Conservation (phyloP, 2,329 filamentous ascomycete genomes). For the Talaromyces sp. region DNA sequence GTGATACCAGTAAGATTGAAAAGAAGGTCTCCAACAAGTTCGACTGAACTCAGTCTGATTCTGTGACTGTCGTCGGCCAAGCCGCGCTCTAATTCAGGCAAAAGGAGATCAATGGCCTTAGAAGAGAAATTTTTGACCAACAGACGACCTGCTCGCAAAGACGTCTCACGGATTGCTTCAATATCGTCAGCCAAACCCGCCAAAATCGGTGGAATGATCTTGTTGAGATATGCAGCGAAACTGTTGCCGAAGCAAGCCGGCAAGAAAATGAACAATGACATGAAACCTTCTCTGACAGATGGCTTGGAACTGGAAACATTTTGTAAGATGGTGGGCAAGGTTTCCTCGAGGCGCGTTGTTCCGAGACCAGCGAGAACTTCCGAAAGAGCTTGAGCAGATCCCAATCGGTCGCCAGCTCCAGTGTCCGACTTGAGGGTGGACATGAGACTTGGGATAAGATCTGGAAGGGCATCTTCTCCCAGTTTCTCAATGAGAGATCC, state of each 20-base stretch:
- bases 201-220: slow-evolving; percentile 92
- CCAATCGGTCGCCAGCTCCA: slow-evolving; percentile 90
- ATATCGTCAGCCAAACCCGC: slow-evolving; percentile 92
- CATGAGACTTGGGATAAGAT: slow-evolving; percentile 97
- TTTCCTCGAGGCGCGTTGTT: slow-evolving; percentile 89
- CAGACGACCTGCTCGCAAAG: slow-evolving; percentile 84
- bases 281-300: slow-evolving; percentile 93
- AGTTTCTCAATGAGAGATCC: slow-evolving; percentile 98
- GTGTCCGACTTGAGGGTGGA: slow-evolving; percentile 95
- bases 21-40: slow-evolving; percentile 90
- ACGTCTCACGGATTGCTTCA: slow-evolving; percentile 95
- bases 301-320: slow-evolving; percentile 90
- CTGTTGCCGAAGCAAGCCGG: slow-evolving; percentile 98
- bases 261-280: slow-evolving; percentile 99
- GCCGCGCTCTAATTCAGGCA: slow-evolving; percentile 92
- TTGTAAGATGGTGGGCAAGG: slow-evolving; percentile 89
- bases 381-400: slow-evolving; percentile 91
- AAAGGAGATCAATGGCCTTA: slow-evolving; percentile 85
- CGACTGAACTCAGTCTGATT: slow-evolving; percentile 96
- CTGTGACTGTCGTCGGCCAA: slow-evolving; percentile 97
- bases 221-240: slow-evolving; percentile 91
- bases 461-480: slow-evolving; percentile 91
- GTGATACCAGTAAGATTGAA: slow-evolving; percentile 97
- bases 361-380: slow-evolving; percentile 95
- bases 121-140: slow-evolving; percentile 98